Evolutionary conservation across 805 yeast genomes (phyloP), one percentile per base, ranked within the genome.

Genomic region (Cyberlindnera misumaiensis): DNA sequence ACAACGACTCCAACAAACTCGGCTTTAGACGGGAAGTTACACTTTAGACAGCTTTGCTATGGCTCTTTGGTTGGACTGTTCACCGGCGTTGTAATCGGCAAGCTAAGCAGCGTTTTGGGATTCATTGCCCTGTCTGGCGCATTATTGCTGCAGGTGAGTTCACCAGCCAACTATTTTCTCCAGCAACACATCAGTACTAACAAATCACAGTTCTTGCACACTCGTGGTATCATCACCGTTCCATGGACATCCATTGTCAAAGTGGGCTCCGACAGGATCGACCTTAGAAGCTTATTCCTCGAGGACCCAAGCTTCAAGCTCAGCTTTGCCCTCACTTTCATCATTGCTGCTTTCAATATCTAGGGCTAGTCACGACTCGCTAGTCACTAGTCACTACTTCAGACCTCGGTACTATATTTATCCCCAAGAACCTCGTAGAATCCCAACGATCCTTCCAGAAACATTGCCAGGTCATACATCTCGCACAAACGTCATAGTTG

Each of bases 31-130:
- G 72, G 73, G 0, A 64, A 62, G 39, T 58, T 77, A 45, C 70
- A 72, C 49, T 79, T 79, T 51, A 69, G 67, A 43, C 80, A 79
- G 48, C 60, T 79, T 44, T 68, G 81, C 14, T 59, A 77, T 46
- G 86, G 86, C 0, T 73, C 81, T 0, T 58, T 78, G 46, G 63
- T 75, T 11, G 85, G 86, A 0, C 53, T 78, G 31, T 64, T 72
- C 35, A 50, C 72, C 34, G 86, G 86, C 3, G 62, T 76, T 11
- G 60, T 78, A 13, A 67, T 71, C 16, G 84, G 84, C 7, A 77
- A 77, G 49, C 61, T 80, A 41, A 70, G 78, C 30, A 60, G 73
- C 9, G 70, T 75, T 9, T 60, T 80, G 34, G 75, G 75, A 30
- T 64, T 73, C 32, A 49, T 75, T 32, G 52, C 78, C 0, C 52